Percentiles rank a stretch among this genome's conserved stretches.
Conservation (phyloP, 2,329 filamentous ascomycete species). For the Penicillium rolfsii region DNA sequence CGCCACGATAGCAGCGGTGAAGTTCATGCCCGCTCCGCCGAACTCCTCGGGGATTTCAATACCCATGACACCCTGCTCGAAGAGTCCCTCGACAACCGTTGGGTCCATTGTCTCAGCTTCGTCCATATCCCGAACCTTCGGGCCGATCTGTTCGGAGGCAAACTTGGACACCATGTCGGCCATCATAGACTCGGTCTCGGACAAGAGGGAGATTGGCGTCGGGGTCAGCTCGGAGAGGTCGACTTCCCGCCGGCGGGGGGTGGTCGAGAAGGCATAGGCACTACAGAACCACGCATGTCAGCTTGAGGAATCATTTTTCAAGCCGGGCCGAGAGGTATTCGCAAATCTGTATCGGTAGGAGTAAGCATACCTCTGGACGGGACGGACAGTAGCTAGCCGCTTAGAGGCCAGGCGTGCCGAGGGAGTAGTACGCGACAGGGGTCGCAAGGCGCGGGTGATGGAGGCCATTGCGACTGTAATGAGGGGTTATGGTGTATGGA, state of each 20-base stretch:
- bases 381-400: slow-evolving; percentile 42
- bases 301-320: neutral
- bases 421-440: slow-evolving; percentile 46
- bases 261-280: slow-evolving; percentile 63
- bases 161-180: slow-evolving; percentile 88
- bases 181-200: slow-evolving; percentile 88
- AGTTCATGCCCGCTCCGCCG: slow-evolving; percentile 97
- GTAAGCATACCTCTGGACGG: slow-evolving; percentile 46
- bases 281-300: slow-evolving; percentile 30
- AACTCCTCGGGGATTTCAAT: slow-evolving; percentile 97
- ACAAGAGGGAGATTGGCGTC: slow-evolving; percentile 90
- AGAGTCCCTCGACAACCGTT: slow-evolving; percentile 82
- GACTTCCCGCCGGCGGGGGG: slow-evolving; percentile 57
- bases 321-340: neutral
- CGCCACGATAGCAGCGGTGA: slow-evolving; percentile 90
- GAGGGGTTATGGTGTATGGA: slow-evolving; percentile 2
- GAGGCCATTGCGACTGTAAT: slow-evolving; percentile 49
- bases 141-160: slow-evolving; percentile 82
- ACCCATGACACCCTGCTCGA: slow-evolving; percentile 97
- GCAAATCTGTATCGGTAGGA: neutral
- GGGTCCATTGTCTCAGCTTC: slow-evolving; percentile 95
- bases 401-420: slow-evolving; percentile 46
- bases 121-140: slow-evolving; percentile 95
- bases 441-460: slow-evolving; percentile 52
- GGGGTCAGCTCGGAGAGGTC: slow-evolving; percentile 79